Conservation (phyloP, 768 basidiomycete genomes). For the Serendipita sp. region DNA sequence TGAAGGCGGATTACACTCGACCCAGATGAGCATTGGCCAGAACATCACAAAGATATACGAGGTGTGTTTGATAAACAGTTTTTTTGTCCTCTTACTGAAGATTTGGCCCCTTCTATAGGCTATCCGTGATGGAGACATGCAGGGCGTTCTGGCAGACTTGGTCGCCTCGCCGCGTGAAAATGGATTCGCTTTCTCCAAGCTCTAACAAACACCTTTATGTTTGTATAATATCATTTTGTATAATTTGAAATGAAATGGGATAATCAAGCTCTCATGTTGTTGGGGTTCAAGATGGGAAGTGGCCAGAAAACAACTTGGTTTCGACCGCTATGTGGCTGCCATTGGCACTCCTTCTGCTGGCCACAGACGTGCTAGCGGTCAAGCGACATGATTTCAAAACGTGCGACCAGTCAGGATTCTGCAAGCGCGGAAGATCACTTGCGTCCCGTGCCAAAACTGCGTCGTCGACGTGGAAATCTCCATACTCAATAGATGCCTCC, state of each 20-base stretch:
- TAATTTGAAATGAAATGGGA: neutral
- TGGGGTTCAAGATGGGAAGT: neutral
- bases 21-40: constrained; percentile 50
- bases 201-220: neutral
- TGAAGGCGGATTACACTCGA: constrained; percentile 5
- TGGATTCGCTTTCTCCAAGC: neutral
- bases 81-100: neutral
- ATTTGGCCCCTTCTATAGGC: constrained; percentile 19
- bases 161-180: constrained; percentile 20
- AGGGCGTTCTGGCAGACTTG: constrained; percentile 36
- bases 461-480: constrained; percentile 55
- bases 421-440: constrained; percentile 76
- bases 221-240: neutral
- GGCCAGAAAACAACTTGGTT: neutral
- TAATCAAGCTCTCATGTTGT: neutral
- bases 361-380: constrained; percentile 16
- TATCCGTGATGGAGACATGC: constrained; percentile 55
- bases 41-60: constrained; percentile 65
- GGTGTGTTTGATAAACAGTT: constrained; percentile 17
- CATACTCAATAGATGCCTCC: constrained; percentile 57
- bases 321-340: constrained; percentile 1
- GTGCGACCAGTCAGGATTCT: constrained; percentile 89
- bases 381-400: constrained; percentile 79
- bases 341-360: constrained; percentile 8
- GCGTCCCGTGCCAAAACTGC: constrained; percentile 51